Evolutionary conservation across 202 grass and related monocot species (phyloP), one percentile per base, ranked within the genome.

Genomic region (Miscanthus sacchariflorus): DNA sequence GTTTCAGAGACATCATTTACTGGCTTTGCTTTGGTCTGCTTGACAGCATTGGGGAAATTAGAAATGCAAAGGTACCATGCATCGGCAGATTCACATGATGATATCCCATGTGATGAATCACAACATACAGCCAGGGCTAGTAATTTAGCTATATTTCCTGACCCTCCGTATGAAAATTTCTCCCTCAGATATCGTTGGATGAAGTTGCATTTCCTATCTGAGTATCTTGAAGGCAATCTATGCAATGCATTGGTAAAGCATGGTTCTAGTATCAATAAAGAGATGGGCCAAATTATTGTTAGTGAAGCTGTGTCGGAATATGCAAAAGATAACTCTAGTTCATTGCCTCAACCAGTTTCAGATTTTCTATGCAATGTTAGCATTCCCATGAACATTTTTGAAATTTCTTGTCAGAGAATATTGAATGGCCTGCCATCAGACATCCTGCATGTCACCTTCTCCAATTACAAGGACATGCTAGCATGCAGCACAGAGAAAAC

Each of bases 21-120:
- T 79, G 91, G 89, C 12, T 96, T 99, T 96, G 80, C 78, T 85
- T 81, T 99, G 81, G 89, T 99, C 48, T 90, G 89, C n/a, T 70
- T 99, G 72, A 93, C 77, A 72, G 86, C 86, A 66, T 77, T 30
- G 23, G 91, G 96, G 66, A 98, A 78, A 78, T 84, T 98, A 88
- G 94, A 96, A 80, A 88, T 98, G 84, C 94, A 95, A 89, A 89
- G 46, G 63, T 99, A 95, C 59, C 12, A 27, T 64, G 77, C 71
- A 49, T 89, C 75, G 45, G n/a, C 42, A 38, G 82, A 86, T 74
- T 64, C 86, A 25, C 24, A 35, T 56, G 68, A 88, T 80, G 80
- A 72, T 38, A 80, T 77, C 42, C 48, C 49, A 19, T 88, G 78
- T 69, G 70, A 45, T 73, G 81, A 89, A 87, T 68, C 68, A 87